These are phyloP conservation scores for Plasmodium sp. DNA, from an alignment of 169 alveolate species.

Conservation along the genomic window DNA sequence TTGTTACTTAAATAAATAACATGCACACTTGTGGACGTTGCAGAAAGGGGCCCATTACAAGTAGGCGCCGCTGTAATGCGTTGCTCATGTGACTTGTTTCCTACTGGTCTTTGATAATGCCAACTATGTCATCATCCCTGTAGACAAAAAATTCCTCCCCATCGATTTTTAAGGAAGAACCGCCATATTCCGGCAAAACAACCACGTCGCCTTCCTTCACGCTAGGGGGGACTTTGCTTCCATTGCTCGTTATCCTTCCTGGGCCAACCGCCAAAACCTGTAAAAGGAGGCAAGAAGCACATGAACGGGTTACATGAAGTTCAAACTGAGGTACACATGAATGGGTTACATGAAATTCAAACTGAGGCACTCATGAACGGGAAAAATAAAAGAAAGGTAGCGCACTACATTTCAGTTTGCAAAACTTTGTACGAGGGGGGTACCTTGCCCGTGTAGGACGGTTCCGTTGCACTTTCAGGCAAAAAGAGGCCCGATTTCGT, in stretches of 20 bases:
- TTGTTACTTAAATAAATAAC: background rate
- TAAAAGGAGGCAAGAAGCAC: background rate
- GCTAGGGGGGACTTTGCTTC: conserved; percentile 80
- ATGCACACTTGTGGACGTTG: background rate
- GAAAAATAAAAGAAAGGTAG: background rate
- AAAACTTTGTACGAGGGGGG: background rate
- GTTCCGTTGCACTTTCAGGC: conserved; percentile 86
- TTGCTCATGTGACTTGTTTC: background rate
- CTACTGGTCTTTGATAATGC: conserved; percentile 74
- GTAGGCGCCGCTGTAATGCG: background rate
- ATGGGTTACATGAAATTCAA: background rate
- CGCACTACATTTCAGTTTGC: background rate
- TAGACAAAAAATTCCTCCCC: conserved; percentile 87
- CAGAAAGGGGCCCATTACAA: background rate
- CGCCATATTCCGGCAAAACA: conserved; percentile 91
- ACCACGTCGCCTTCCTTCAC: conserved; percentile 90
- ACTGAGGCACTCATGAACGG: background rate
- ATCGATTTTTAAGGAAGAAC: conserved; percentile 87
- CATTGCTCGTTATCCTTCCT: conserved; percentile 77
- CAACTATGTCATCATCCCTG: conserved; percentile 89
- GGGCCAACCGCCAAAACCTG: conserved; percentile 86
- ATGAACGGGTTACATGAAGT: background rate
- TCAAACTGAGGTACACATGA: background rate
- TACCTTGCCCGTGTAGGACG: conserved; percentile 85
- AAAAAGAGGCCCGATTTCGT: conserved; percentile 88